These are phyloP conservation scores for Sporothrix protearum DNA, from an alignment of 2,329 filamentous ascomycete species.

Conservation along the genomic window DNA sequence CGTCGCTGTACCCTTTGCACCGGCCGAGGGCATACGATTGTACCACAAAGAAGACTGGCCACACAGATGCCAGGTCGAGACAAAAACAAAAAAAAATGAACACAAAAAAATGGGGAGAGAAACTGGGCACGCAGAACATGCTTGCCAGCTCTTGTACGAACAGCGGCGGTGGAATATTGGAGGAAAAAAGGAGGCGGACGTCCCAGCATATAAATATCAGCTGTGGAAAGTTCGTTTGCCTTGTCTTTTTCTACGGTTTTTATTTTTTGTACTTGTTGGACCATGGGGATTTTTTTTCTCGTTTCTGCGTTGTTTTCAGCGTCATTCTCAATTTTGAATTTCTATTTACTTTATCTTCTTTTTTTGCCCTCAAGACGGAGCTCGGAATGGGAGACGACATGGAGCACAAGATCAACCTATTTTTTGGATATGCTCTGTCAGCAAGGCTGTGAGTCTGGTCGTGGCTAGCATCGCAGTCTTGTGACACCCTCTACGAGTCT, in stretches of 20 bases:
- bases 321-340: not conserved
- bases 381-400: not conserved
- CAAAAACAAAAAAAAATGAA: not conserved
- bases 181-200: not conserved
- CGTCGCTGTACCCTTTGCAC: not conserved
- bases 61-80: not conserved
- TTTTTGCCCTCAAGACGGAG: not conserved
- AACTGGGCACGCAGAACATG: not conserved
- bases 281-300: not conserved
- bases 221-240: not conserved
- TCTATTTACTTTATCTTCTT: not conserved
- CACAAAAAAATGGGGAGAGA: not conserved
- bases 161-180: not conserved
- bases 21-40: not conserved
- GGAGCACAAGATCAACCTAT: not conserved
- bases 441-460: not conserved
- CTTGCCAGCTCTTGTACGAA: not conserved
- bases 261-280: not conserved
- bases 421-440: not conserved
- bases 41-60: not conserved
- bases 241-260: not conserved
- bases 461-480: not conserved
- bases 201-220: not conserved
- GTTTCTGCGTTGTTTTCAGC: not conserved
- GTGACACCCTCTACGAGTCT: not conserved